These are phyloP conservation scores for Phytophthora idaei DNA, from an alignment of 352 stramenopile species.

Conservation along the genomic window DNA sequence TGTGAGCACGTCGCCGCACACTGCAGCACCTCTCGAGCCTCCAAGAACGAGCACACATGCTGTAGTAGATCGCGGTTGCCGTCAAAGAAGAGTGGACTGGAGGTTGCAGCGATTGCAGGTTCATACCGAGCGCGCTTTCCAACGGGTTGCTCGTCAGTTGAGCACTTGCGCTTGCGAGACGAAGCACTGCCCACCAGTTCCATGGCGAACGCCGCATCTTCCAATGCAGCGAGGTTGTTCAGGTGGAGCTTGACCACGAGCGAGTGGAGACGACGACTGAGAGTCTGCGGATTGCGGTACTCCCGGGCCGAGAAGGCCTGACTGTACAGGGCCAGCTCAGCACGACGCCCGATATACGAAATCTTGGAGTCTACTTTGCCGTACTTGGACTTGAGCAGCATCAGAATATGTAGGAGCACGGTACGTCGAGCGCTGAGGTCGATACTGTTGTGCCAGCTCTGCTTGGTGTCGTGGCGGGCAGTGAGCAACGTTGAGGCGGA, in stretches of 20 bases:
- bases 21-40: constrained; percentile 36
- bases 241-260: constrained; percentile 68
- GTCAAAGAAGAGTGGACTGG: constrained; percentile 49
- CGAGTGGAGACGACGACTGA: constrained; percentile 60
- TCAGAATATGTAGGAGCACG: constrained; percentile 64
- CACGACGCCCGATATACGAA: constrained; percentile 63
- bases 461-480: constrained; percentile 13
- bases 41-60: constrained; percentile 51
- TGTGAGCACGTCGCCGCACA: constrained; percentile 42
- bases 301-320: constrained; percentile 56
- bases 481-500: constrained; percentile 15
- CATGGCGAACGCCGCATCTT: constrained; percentile 41
- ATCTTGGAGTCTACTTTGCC: constrained; percentile 62
- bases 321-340: constrained; percentile 60
- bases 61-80: constrained; percentile 53
- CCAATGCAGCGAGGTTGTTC: constrained; percentile 49
- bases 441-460: constrained; percentile 52
- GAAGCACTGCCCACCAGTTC: constrained; percentile 16
- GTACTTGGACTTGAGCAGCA: constrained; percentile 72
- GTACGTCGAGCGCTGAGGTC: constrained; percentile 46
- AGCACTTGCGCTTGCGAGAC: constrained; percentile 34
- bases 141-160: constrained; percentile 5
- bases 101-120: not conserved
- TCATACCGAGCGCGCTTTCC: constrained; percentile 24
- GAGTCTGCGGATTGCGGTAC: constrained; percentile 61